phyloP scores from a whole-genome alignment of 2,329 filamentous ascomycete species.

The Aureobasidium pullulans region DNA sequence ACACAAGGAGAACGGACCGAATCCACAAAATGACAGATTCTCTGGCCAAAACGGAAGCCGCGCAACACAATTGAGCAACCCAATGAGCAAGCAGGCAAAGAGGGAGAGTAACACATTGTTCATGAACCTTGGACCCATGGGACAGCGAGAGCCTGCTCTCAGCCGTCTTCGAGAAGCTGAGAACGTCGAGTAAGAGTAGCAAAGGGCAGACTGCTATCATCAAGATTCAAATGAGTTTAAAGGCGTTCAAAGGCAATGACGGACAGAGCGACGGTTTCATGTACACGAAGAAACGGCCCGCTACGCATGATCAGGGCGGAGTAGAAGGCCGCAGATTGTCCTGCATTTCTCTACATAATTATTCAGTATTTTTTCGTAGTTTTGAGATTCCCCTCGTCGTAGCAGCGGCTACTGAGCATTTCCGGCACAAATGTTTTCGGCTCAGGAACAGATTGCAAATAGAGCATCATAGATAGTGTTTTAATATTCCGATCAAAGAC shows the following conservation, averaged over 20 bases:
- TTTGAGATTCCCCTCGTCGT: background rate
- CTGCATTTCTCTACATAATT: background rate
- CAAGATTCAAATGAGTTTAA: background rate
- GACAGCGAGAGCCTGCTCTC: background rate
- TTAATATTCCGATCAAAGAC: no score
- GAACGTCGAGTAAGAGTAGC: background rate
- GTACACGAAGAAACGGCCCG: background rate
- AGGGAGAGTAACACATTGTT: conserved; percentile 11
- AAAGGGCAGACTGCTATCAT: background rate
- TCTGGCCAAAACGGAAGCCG: background rate
- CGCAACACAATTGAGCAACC: background rate
- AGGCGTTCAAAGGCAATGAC: background rate
- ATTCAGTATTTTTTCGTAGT: background rate
- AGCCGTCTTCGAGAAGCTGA: conserved; percentile 4
- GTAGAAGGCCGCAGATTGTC: background rate
- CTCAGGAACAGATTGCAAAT: background rate
- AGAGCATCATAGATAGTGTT: background rate
- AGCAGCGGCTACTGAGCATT: background rate
- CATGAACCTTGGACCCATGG: conserved; percentile 7
- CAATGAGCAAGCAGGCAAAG: conserved; percentile 12
- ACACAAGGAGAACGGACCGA: background rate
- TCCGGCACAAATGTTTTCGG: background rate
- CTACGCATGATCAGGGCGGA: background rate
- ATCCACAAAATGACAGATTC: background rate
- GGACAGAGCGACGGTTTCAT: no score